Evolutionary conservation across 73 alveolate species (phyloP), one percentile per base, ranked within the genome.

Genomic region (Tetrahymena borealis): DNA sequence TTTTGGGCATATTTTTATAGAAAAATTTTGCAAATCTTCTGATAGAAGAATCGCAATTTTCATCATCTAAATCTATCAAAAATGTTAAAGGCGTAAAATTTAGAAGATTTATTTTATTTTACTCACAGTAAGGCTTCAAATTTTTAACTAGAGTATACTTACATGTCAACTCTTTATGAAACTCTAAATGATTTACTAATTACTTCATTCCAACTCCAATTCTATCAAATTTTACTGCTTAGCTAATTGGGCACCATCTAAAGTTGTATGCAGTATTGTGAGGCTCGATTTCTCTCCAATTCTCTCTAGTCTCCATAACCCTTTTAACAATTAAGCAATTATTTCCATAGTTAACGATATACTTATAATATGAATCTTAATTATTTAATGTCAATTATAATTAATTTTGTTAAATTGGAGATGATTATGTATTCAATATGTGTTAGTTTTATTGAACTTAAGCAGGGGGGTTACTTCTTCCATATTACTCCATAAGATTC

Each of bases 11-110:
- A 90, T 39, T 18, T 33, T 93, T 36, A 37, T 93, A 91, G 39
- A 79, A 93, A 39, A 92, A 40, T 39, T 93, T 93, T 31, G 91
- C 93, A 77, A 93, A 93, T 90, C 91, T 24, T 33, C 85, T 93
- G 2, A 93, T 33, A 85, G 90, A 79, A 12, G 37, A 93, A 31
- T 93, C 95, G 32, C 95, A 93, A 79, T 93, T 93, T 42, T 93
- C 95, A 93, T 93, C 95, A 90, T 92, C 91, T 40, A 93, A 93
- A 31, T 93, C 95, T 79, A 93, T 39, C 39, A 93, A 85, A 93
- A 93, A 93, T 33, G 95, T 93, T n/a, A 93, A 31, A 28, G 95
- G 95, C 33, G 95, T 93, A 38, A 39, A 93, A 38, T 79, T 92
- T 33, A 93, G 79, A 4, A 93, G 79, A 85, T 93, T 93, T 32